Evolutionary conservation across 2,329 filamentous ascomycete genomes (phyloP).

Genomic region (Curvularia hawaiiensis): DNA sequence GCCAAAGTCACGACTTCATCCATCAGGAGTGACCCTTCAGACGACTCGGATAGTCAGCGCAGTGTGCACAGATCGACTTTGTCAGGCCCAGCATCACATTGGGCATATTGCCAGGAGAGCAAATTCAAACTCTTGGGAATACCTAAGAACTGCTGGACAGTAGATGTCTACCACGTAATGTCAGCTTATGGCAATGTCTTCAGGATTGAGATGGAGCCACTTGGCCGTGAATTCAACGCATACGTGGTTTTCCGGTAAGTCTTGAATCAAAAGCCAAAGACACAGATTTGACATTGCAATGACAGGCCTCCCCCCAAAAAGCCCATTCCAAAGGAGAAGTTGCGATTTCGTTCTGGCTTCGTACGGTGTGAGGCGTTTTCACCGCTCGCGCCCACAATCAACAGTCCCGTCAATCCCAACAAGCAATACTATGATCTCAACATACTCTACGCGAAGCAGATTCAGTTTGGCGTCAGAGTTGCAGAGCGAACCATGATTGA

Average conservation of each 20-base stretch:
- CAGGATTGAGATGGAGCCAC: conserved; percentile 35
- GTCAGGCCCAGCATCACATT: conserved; percentile 12
- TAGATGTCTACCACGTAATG: conserved; percentile 30
- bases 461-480: conserved; percentile 68
- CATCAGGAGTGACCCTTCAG: background rate
- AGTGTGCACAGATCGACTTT: conserved; percentile 4
- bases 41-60: conserved; percentile 2
- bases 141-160: conserved; percentile 24
- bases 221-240: conserved; percentile 18
- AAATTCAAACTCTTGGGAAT: conserved; percentile 29
- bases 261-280: background rate
- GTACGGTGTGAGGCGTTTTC: conserved; percentile 14
- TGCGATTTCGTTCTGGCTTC: conserved; percentile 12
- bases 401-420: conserved; percentile 31
- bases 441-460: conserved; percentile 43
- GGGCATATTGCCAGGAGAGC: conserved; percentile 28
- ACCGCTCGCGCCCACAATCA: conserved; percentile 13
- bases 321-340: conserved; percentile 8
- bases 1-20: background rate
- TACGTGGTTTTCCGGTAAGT: conserved; percentile 35
- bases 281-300: background rate
- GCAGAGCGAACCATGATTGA: conserved; percentile 62
- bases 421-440: conserved; percentile 34
- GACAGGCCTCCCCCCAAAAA: conserved; percentile 22
- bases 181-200: conserved; percentile 33